Conservation (phyloP, 352 stramenopile species). For the Blastocystis sp. region DNA sequence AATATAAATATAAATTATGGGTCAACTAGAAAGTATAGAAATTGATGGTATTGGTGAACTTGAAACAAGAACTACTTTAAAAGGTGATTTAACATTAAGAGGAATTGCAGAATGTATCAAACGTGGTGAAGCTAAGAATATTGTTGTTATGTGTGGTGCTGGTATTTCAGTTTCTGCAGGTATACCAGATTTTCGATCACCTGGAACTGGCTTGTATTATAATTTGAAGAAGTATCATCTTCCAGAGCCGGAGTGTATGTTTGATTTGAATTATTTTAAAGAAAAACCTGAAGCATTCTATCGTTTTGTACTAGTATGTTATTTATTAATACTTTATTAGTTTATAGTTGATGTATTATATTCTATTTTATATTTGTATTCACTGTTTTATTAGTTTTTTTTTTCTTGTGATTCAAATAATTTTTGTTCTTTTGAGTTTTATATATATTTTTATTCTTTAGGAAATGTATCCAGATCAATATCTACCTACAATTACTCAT, state of each 20-base stretch:
- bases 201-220: conserved; percentile 57
- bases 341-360: too few species aligned
- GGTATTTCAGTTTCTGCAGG: conserved; percentile 81
- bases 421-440: too few species aligned
- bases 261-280: conserved; percentile 87
- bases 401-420: conserved; percentile 26
- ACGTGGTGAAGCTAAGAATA: conserved; percentile 51
- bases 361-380: conserved; percentile 13
- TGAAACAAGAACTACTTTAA: conserved; percentile 29
- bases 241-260: conserved; percentile 81
- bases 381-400: too few species aligned
- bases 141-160: conserved; percentile 68
- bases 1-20: too few species aligned
- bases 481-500: conserved; percentile 72
- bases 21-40: conserved; percentile 34
- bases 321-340: conserved; percentile 57
- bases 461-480: conserved; percentile 56
- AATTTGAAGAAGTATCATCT: conserved; percentile 58
- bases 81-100: conserved; percentile 31
- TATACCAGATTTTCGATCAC: conserved; percentile 86
- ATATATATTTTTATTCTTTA: conserved; percentile 7
- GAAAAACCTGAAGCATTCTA: conserved; percentile 84
- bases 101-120: conserved; percentile 53
- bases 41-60: conserved; percentile 36
- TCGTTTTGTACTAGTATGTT: conserved; percentile 58